phyloP scores from a whole-genome alignment of 202 grass and related monocot genomes.

The Digitaria exilis region DNA sequence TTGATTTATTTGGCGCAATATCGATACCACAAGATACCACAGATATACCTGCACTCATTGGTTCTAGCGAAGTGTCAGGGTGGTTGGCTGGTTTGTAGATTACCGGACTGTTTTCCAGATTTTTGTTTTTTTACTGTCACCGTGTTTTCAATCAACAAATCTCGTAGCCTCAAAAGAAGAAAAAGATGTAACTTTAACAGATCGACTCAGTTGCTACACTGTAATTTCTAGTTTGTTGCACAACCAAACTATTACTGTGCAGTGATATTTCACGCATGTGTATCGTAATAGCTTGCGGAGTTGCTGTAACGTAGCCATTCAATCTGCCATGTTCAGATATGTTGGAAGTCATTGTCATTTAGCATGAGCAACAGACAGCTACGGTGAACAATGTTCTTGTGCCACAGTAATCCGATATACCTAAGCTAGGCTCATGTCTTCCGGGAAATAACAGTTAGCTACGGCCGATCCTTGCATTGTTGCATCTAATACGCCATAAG shows the following conservation, averaged over 20 bases:
- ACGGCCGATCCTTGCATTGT: too few relatives aligned
- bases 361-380: not conserved
- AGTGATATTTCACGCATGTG: not conserved
- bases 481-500: not conserved
- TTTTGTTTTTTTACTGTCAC: not conserved
- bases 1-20: not conserved
- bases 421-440: too few relatives aligned
- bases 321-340: not conserved
- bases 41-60: not conserved
- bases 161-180: not conserved
- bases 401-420: not conserved
- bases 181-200: not conserved
- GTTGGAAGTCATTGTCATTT: not conserved
- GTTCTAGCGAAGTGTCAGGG: not conserved
- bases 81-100: not conserved
- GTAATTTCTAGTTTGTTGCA: too few relatives aligned
- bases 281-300: not conserved
- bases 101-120: not conserved
- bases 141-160: not conserved
- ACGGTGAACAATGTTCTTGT: not conserved
- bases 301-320: not conserved
- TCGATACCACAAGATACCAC: not conserved
- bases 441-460: too few relatives aligned
- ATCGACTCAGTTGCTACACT: not conserved
- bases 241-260: not conserved